phyloP scores from a whole-genome alignment of 257 asterid species.

The Solanum tacnaense region DNA sequence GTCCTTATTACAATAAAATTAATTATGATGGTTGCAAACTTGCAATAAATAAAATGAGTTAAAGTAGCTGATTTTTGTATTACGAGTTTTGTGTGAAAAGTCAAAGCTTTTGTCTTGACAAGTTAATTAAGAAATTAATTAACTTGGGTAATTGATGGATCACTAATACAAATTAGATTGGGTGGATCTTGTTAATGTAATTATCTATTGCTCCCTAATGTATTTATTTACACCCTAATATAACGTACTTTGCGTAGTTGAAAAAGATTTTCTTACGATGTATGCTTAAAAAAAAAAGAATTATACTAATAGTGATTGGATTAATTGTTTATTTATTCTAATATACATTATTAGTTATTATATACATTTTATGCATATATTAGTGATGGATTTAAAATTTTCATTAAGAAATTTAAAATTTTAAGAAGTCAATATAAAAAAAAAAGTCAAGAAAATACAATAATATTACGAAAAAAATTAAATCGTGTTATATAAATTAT shows the following conservation, averaged over 20 bases:
- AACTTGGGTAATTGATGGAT: neutral
- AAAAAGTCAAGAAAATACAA: no score
- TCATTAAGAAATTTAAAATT: neutral
- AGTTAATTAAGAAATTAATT: neutral
- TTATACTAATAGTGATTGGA: neutral
- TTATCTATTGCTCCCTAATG: neutral
- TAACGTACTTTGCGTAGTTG: neutral
- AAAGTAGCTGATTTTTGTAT: neutral
- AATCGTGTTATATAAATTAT: no score
- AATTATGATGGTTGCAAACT: neutral
- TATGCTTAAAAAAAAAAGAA: neutral
- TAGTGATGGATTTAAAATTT: neutral
- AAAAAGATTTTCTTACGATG: neutral
- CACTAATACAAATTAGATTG: neutral
- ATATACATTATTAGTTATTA: neutral
- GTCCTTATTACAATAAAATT: neutral
- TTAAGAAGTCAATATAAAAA: neutral
- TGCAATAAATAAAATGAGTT: neutral
- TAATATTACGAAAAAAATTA: no score
- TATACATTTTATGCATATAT: neutral
- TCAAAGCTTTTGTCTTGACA: neutral
- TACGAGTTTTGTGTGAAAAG: neutral
- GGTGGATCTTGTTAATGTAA: neutral
- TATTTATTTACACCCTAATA: neutral
- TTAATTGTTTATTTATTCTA: neutral